These are phyloP conservation scores for Trichomonas tenax DNA, from an alignment of 208 protist species.

Conservation along the genomic window DNA sequence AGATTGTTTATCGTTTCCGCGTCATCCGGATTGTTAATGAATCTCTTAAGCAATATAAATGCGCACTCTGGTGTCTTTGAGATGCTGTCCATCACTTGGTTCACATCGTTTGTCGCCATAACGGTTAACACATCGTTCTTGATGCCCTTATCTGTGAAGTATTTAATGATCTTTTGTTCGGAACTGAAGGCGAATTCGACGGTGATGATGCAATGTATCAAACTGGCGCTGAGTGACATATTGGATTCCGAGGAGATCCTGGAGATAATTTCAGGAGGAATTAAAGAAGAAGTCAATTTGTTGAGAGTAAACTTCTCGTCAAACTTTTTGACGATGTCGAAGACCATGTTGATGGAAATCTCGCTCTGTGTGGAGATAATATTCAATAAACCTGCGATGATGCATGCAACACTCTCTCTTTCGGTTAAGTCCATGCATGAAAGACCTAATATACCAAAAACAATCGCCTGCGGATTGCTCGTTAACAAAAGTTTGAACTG, in stretches of 20 bases:
- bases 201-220: neutral
- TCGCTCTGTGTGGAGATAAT: neutral
- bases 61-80: neutral
- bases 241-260: neutral
- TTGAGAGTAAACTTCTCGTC: neutral
- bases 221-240: neutral
- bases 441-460: neutral
- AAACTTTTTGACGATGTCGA: neutral
- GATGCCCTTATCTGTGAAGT: neutral
- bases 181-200: neutral
- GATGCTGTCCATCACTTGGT: neutral
- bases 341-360: neutral
- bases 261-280: neutral
- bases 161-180: neutral
- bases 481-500: neutral
- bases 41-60: neutral
- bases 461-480: neutral
- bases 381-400: neutral
- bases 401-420: neutral
- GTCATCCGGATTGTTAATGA: neutral
- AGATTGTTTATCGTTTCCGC: neutral
- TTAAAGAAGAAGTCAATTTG: neutral
- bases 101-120: neutral
- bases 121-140: neutral
- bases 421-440: neutral